phyloP scores from a whole-genome alignment of 1,139 yeast genomes.

The Suhomyces wounanorum region DNA sequence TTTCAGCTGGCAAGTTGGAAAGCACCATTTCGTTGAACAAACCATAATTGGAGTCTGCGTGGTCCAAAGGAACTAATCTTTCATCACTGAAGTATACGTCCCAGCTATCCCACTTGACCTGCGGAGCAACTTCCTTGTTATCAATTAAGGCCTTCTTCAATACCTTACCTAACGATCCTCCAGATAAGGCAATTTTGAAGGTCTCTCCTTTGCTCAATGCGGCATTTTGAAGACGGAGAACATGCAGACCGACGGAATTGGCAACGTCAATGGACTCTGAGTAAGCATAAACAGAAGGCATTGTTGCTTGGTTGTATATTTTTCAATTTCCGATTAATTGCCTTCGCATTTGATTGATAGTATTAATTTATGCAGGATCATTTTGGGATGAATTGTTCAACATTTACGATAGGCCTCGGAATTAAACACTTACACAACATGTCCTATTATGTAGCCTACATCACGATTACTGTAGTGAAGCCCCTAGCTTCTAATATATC shows the following conservation, averaged over 20 bases:
- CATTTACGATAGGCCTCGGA: too few species aligned
- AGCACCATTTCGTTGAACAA: conserved; percentile 60
- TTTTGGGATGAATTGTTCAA: neutral
- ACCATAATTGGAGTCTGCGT: conserved; percentile 71
- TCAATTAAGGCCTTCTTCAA: conserved; percentile 70
- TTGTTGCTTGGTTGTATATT: conserved; percentile 8
- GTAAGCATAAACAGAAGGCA: conserved; percentile 52
- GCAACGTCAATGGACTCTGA: conserved; percentile 61
- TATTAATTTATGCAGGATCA: neutral
- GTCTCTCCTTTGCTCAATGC: conserved; percentile 42
- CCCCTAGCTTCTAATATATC: neutral
- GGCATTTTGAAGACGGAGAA: conserved; percentile 55
- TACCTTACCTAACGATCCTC: conserved; percentile 85
- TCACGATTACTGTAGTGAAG: neutral
- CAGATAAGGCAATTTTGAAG: conserved; percentile 82
- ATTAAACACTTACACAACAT: too few species aligned
- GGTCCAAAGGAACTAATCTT: conserved; percentile 85
- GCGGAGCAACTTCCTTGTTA: conserved; percentile 45
- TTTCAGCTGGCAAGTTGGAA: conserved; percentile 36
- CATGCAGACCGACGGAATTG: conserved; percentile 54
- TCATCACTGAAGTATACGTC: conserved; percentile 97
- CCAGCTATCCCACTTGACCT: conserved; percentile 75
- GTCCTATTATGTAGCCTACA: neutral
- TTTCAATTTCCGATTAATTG: neutral
- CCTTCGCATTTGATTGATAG: neutral